A percentile compares a stretch with the other conserved stretches of the same genome.
These are phyloP conservation scores for Agaricus bisporus DNA, from an alignment of 768 basidiomycete genomes.

Conservation along the genomic window DNA sequence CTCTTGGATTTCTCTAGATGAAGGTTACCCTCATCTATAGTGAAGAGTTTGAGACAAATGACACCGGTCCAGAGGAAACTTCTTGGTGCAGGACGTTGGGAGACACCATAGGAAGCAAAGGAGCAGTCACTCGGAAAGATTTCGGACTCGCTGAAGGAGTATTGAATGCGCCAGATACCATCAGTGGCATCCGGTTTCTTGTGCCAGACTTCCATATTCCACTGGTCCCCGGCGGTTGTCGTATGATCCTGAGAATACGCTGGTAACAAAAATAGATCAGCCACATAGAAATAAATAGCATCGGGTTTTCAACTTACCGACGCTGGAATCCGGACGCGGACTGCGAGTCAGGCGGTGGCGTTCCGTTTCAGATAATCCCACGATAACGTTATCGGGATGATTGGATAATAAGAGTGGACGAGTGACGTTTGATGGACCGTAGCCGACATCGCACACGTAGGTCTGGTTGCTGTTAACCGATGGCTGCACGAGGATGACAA, in stretches of 20 bases:
- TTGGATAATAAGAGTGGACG: conserved; percentile 23
- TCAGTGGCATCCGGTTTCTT: conserved; percentile 1
- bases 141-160: conserved; percentile 24
- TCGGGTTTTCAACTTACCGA: not conserved
- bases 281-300: not conserved
- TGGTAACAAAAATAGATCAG: not conserved
- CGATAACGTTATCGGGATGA: not conserved
- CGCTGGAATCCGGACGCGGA: not conserved
- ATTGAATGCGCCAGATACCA: conserved; percentile 19
- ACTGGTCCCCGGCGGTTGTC: conserved; percentile 1
- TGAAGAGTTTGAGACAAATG: conserved; percentile 17
- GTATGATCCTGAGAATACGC: not conserved
- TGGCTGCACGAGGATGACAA: conserved; percentile 27
- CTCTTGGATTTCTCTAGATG: conserved; percentile 9
- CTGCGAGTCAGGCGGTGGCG: conserved; percentile 3
- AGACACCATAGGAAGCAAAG: conserved; percentile 20
- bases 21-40: conserved; percentile 18
- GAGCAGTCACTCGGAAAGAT: conserved; percentile 17
- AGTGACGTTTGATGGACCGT: conserved; percentile 20
- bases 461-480: conserved; percentile 19
- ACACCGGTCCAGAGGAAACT: conserved; percentile 21
- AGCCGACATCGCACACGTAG: conserved; percentile 26
- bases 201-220: conserved; percentile 15
- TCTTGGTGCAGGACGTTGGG: conserved; percentile 10
- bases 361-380: conserved; percentile 1